Evolutionary conservation across 176 grass and related monocot species (phyloP).

Genomic region (Musa troglodytarum): DNA sequence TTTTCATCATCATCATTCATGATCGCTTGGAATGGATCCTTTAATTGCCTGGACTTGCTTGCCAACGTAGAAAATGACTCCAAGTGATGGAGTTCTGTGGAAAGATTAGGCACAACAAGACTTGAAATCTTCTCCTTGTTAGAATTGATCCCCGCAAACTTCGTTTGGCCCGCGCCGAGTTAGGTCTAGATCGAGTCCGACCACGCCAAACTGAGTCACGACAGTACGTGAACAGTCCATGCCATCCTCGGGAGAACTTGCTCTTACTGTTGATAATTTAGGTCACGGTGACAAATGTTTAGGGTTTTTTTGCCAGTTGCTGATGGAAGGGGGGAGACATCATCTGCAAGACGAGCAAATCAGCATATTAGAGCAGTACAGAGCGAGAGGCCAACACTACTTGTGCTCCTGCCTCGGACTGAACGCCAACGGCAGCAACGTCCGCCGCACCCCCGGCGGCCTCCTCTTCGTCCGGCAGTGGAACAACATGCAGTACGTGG

Average conservation of each 20-base stretch:
- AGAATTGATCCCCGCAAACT: not conserved
- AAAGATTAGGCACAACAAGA: too few species aligned
- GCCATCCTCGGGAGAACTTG: not conserved
- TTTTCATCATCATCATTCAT: too few species aligned
- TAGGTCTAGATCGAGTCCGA: not conserved
- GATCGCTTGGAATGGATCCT: too few species aligned
- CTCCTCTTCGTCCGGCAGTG: slow-evolving; percentile 13
- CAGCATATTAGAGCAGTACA: not conserved
- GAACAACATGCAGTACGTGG: slow-evolving; percentile 18
- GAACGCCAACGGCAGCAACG: slow-evolving; percentile 3
- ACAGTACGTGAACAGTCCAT: not conserved
- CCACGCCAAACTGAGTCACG: too few species aligned
- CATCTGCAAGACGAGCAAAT: not conserved
- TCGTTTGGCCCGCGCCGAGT: not conserved
- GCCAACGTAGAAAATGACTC: too few species aligned
- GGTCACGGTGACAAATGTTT: too few species aligned
- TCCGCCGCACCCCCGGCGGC: slow-evolving; percentile 4
- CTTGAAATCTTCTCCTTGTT: too few species aligned
- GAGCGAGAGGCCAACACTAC: not conserved
- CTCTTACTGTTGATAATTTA: too few species aligned
- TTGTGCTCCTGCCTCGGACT: slow-evolving; percentile 7
- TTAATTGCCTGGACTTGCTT: too few species aligned
- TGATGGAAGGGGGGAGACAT: not conserved
- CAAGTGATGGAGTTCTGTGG: too few species aligned
- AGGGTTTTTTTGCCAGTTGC: not conserved